These are phyloP conservation scores for Aspergillus kassunensis DNA, from an alignment of 495 filamentous ascomycete genomes.

Conservation along the genomic window DNA sequence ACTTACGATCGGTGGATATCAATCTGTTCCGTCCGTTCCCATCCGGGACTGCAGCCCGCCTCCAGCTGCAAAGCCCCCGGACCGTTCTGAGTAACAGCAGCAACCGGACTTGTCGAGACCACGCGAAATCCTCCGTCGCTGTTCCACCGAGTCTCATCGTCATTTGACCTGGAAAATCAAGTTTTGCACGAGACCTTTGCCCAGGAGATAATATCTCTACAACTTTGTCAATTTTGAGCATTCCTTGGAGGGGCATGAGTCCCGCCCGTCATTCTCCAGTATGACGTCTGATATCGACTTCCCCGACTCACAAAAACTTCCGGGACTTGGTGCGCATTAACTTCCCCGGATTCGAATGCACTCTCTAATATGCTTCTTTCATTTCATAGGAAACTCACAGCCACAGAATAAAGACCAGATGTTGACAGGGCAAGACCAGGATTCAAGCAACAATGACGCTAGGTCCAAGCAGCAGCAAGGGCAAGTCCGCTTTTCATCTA, in stretches of 20 bases:
- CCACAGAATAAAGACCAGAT: conserved; percentile 26
- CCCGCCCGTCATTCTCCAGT: conserved; percentile 32
- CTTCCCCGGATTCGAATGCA: conserved; percentile 3
- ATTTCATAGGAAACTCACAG: conserved; percentile 17
- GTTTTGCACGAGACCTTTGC: background rate
- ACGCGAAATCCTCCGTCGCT: conserved; percentile 18
- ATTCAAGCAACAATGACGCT: conserved; percentile 29
- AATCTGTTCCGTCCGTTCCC: conserved; percentile 16
- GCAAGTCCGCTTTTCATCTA: conserved; percentile 77
- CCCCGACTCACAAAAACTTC: conserved; percentile 21
- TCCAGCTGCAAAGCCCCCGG: conserved; percentile 12
- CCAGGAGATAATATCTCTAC: background rate
- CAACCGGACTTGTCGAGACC: conserved; percentile 14
- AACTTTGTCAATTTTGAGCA: background rate
- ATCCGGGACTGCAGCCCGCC: conserved; percentile 5
- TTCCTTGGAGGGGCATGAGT: conserved; percentile 35
- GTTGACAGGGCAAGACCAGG: conserved; percentile 20
- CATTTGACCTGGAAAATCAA: background rate
- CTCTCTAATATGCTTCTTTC: conserved; percentile 19
- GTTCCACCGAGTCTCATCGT: conserved; percentile 7
- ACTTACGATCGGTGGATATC: conserved; percentile 21
- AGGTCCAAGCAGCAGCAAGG: conserved; percentile 32
- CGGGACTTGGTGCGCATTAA: conserved; percentile 37
- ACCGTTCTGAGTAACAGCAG: conserved; percentile 21
- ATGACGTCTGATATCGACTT: conserved; percentile 44